Base-by-base conservation (phyloP, 2,329 filamentous ascomycete genomes). In the Neocucurbitaria cava region DNA sequence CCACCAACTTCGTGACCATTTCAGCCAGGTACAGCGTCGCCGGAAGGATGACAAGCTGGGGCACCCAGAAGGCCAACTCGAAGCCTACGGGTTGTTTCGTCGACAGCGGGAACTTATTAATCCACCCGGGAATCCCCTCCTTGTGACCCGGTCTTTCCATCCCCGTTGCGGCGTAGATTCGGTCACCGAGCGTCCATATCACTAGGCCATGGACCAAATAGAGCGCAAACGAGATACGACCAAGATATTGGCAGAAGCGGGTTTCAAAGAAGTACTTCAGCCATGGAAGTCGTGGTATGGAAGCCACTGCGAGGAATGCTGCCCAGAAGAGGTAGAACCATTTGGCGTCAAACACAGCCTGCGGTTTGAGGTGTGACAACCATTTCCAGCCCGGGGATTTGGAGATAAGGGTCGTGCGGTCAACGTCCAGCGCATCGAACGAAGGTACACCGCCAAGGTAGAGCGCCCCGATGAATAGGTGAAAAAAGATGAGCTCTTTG, bases 301-400 rank as follows among this genome's bases (percentile, higher is more conserved):
- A 79, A 1, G 82, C 76, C 0, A 90, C 81, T 0, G 87, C 68
- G 47, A 87, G 79, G 21, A 79, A 76, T 1, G 87, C 80, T 0
- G 85, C 86, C 77, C 81, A 85, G 68, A 87, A 87, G 2, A 89
- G 79, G 67, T 82, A 89, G 73, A 89, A 89, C 86, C 86, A 89
- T 71, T 89, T 89, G 66, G 81, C 82, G 67, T 89, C 85, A 61
- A 80, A 88, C 10, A 87, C 83, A 1, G 87, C 87, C 65, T 89
- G 85, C 0, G 87, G 86, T 55, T 87, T 88, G 52, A 90, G 76
- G 54, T 79, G 81, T 0, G 85, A 85, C 13, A 88, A 73, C 59
- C 79, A 85, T 58, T 82, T 80, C 86, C 86, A 89, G 2, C 87
- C 86, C 0, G 84, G 81, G 15, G 82, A 85, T 21, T 78, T 77